phyloP scores from a whole-genome alignment of 2,329 filamentous ascomycete genomes.

The Colletotrichum sublineola region DNA sequence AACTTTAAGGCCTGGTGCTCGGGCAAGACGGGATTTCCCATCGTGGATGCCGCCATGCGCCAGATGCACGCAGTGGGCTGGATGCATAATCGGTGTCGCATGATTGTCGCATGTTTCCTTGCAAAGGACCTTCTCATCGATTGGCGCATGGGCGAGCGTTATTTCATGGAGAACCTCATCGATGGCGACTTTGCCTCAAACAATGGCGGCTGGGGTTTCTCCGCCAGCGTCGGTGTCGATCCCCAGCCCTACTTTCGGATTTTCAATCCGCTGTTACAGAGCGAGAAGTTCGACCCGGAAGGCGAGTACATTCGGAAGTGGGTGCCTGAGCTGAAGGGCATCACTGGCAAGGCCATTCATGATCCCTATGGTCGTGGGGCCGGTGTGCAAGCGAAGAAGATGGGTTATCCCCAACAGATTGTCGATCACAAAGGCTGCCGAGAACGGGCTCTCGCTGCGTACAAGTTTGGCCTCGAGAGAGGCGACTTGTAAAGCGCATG shows the following conservation, averaged over 20 bases:
- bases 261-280: constrained; percentile 88
- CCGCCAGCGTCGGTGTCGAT: constrained; percentile 79
- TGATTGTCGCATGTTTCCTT: constrained; percentile 86
- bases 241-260: constrained; percentile 92
- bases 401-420: constrained; percentile 80
- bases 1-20: constrained; percentile 81
- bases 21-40: constrained; percentile 83
- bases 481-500: constrained; percentile 45
- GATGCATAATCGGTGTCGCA: constrained; percentile 89
- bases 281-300: constrained; percentile 84
- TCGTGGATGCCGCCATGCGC: constrained; percentile 89
- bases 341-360: constrained; percentile 80
- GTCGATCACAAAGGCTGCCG: constrained; percentile 80
- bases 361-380: constrained; percentile 81
- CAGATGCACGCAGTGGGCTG: constrained; percentile 77
- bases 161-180: constrained; percentile 85
- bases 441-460: constrained; percentile 75
- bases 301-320: constrained; percentile 87
- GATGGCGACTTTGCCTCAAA: constrained; percentile 87
- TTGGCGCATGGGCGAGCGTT: constrained; percentile 85
- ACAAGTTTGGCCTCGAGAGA: constrained; percentile 71
- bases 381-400: constrained; percentile 69
- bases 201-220: constrained; percentile 72
- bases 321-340: constrained; percentile 78
- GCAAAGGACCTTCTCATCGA: constrained; percentile 85